A percentile compares a stretch with the other conserved stretches of the same genome.
phyloP scores from a whole-genome alignment of 148 eudicot species.

The Rhododendron mucronatum region DNA sequence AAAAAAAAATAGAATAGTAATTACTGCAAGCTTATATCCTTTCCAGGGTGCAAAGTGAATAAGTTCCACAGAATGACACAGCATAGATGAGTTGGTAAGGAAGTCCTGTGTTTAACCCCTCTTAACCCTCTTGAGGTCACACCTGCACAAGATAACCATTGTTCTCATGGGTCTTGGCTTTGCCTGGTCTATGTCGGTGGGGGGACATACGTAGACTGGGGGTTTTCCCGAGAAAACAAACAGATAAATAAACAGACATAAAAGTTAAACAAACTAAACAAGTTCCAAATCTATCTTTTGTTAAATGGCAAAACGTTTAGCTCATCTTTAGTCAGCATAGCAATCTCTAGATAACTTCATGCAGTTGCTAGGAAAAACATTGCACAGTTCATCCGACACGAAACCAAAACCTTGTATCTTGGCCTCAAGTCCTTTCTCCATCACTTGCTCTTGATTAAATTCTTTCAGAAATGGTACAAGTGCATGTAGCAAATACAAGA shows the following conservation, averaged over 20 bases:
- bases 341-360: not conserved
- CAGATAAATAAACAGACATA: not conserved
- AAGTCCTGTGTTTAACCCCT: not conserved
- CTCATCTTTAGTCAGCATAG: not conserved
- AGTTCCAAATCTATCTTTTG: not conserved
- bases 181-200: not conserved
- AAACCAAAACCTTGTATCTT: conserved; percentile 28
- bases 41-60: not conserved
- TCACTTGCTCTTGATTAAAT: conserved; percentile 28
- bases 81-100: not conserved
- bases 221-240: not conserved
- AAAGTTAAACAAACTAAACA: not conserved
- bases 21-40: not conserved
- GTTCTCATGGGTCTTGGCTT: not conserved
- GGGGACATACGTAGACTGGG: not conserved
- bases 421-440: conserved; percentile 30
- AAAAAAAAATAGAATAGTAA: not conserved
- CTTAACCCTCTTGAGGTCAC: not conserved
- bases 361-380: not conserved
- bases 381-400: not conserved
- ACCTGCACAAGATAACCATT: not conserved
- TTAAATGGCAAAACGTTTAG: not conserved
- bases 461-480: conserved; percentile 30
- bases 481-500: conserved; percentile 19
- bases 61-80: no score